A percentile compares a stretch with the other conserved stretches of the same genome.
These are phyloP conservation scores for Maudiozyma turicensis DNA, from an alignment of 805 yeast genomes.

Conservation along the genomic window DNA sequence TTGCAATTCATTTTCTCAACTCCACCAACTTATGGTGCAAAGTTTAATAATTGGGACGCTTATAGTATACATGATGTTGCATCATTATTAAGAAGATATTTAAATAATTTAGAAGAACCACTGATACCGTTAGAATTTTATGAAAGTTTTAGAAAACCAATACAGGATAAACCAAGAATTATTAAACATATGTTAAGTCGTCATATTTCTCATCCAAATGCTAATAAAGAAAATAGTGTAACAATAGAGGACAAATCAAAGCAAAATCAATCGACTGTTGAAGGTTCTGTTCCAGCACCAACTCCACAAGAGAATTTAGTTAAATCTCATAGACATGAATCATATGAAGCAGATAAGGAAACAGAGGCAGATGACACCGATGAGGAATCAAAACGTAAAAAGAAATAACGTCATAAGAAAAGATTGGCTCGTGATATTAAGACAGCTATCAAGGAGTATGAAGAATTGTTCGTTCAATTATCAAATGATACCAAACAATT, in stretches of 20 bases:
- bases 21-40: conserved; percentile 85
- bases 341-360: conserved; percentile 11
- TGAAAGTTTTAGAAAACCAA: conserved; percentile 69
- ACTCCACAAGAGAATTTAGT: background rate
- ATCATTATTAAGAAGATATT: conserved; percentile 71
- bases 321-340: background rate
- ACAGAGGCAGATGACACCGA: conserved; percentile 6
- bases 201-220: conserved; percentile 30
- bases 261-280: background rate
- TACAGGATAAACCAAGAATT: conserved; percentile 55
- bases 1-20: conserved; percentile 74
- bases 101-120: conserved; percentile 87
- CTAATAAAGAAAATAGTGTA: conserved; percentile 23
- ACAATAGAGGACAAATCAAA: background rate
- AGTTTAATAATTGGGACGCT: conserved; percentile 75
- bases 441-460: conserved; percentile 63
- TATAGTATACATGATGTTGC: conserved; percentile 97
- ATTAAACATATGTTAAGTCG: conserved; percentile 51
- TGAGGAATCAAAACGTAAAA: conserved; percentile 24
- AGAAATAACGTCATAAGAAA: conserved; percentile 42
- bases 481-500: conserved; percentile 77
- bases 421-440: conserved; percentile 55
- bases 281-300: background rate
- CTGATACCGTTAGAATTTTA: conserved; percentile 71
- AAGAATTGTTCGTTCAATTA: conserved; percentile 52